phyloP scores from a whole-genome alignment of 148 eudicot species.

The Linanthus parryae region DNA sequence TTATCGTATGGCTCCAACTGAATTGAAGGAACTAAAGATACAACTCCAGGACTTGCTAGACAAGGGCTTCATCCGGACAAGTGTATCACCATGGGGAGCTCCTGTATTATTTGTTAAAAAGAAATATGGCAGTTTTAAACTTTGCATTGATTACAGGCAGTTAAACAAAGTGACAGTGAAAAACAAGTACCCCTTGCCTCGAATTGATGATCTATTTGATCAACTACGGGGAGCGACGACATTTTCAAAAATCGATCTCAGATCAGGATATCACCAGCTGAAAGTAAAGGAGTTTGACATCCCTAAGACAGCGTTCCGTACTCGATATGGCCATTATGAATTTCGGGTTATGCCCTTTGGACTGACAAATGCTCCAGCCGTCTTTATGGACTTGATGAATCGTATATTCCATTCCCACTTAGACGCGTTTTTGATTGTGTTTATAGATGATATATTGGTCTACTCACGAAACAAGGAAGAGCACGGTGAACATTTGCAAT shows the following conservation, averaged over 20 bases:
- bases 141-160: background rate
- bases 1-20: too few relatives aligned
- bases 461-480: background rate
- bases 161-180: background rate
- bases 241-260: background rate
- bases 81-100: too few relatives aligned
- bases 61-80: too few relatives aligned
- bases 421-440: background rate
- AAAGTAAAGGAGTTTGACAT: background rate
- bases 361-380: background rate
- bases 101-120: too few relatives aligned
- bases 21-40: too few relatives aligned
- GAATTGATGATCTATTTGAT: slow-evolving; percentile 4
- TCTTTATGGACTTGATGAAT: slow-evolving; percentile 1
- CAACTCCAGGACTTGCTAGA: too few relatives aligned
- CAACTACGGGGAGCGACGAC: background rate
- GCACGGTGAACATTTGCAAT: background rate
- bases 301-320: background rate
- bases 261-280: slow-evolving; percentile 1
- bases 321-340: background rate
- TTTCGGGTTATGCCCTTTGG: slow-evolving; percentile 2
- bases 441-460: background rate
- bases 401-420: background rate
- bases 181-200: background rate
- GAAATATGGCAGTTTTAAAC: background rate